Evolutionary conservation across 2,329 filamentous ascomycete species (phyloP), one percentile per base, ranked within the genome.

Genomic region (Trichoderma gracile): DNA sequence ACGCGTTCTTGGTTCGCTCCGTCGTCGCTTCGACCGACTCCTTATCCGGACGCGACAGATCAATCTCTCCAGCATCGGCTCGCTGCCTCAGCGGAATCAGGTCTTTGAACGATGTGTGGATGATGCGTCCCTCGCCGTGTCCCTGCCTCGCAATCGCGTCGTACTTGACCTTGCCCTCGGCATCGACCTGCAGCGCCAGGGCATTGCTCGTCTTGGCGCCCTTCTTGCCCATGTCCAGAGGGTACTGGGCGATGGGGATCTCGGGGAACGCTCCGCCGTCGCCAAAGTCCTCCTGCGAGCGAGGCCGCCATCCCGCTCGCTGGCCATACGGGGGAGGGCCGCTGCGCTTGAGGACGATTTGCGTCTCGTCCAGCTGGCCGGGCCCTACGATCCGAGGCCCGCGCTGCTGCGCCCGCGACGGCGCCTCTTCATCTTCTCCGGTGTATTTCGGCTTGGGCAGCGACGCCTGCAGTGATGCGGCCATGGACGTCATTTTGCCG

Each of bases 181-280:
- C 87, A 74, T 98, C 93, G 42, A 98, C 93, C 75, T 96, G 91
- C 38, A 98, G 84, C n/a, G 93, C 89, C 54, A 99, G 84, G 63
- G 95, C 93, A 78, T 97, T 98, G 69, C 89, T 95, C 53, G 84
- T 86, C 38, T 81, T 84, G 9, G 86, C 80, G 42, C 84, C 83
- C 78, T 96, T 96, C 72, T 89, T 87, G 65, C 94, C 94, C 92
- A 98, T 97, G 66, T 96, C 92, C 57, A 97, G 85, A 12, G 95
- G 95, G 74, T 98, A 99, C 74, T 99, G 95, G 49, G 94, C 95
- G 59, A 98, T 88, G 15, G 91, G 89, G 30, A 97, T 89, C 78
- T 98, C 94, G 43, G 95, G 95, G 74, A 97, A 99, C 59, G 94
- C 93, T 71, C 95, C 95, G 68, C 95, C 95, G 81, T 98, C 93